Conservation (phyloP, 495 filamentous ascomycete genomes). For the Aspergillus incahuasiensis region DNA sequence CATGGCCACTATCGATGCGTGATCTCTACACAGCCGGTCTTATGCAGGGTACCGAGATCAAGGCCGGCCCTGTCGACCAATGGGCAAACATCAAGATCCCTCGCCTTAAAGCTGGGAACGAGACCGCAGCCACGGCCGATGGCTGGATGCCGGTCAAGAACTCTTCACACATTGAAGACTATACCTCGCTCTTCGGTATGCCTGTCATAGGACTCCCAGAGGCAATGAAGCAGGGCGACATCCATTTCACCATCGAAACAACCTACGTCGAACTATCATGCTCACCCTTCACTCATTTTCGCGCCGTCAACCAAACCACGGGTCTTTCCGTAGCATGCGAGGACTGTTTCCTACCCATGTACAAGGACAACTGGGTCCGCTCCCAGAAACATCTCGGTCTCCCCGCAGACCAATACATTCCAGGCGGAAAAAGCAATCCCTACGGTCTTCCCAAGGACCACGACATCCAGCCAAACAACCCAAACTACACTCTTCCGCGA, state of each 20-base stretch:
- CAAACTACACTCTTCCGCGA: slow-evolving; percentile 2
- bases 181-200: slow-evolving; percentile 13
- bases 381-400: slow-evolving; percentile 8
- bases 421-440: too few species aligned
- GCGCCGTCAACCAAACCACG: too few species aligned
- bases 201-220: slow-evolving; percentile 6
- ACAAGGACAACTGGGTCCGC: too few species aligned
- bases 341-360: too few species aligned
- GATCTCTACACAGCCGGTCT: slow-evolving; percentile 14
- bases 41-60: slow-evolving; percentile 13
- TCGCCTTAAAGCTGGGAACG: slow-evolving; percentile 8
- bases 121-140: neutral
- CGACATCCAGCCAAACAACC: neutral
- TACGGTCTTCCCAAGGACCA: too few species aligned
- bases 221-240: neutral
- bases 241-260: slow-evolving; percentile 12
- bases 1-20: slow-evolving; percentile 11
- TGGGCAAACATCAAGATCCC: slow-evolving; percentile 17
- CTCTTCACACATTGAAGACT: neutral
- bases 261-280: slow-evolving; percentile 11
- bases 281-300: too few species aligned
- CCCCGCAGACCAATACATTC: neutral
- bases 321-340: too few species aligned
- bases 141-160: slow-evolving; percentile 13
- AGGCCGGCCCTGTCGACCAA: slow-evolving; percentile 10